These are phyloP conservation scores for Alternaria atra DNA, from an alignment of 2,329 filamentous ascomycete genomes.

Conservation along the genomic window DNA sequence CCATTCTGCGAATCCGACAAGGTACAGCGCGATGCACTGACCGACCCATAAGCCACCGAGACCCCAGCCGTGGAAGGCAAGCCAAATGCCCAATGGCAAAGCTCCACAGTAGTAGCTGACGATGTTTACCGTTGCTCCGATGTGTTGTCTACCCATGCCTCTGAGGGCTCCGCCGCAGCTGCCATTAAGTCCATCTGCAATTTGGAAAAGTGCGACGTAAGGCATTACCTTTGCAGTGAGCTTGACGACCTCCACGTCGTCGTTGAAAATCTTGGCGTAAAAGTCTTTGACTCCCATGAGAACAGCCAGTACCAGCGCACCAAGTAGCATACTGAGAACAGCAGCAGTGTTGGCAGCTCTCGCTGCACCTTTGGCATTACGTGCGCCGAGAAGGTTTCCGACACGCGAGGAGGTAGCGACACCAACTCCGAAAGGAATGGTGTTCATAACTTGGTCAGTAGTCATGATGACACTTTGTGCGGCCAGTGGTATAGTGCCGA, in stretches of 20 bases:
- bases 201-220: slow-evolving; percentile 88
- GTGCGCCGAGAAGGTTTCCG: slow-evolving; percentile 80
- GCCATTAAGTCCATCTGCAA: slow-evolving; percentile 86
- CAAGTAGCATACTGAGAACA: slow-evolving; percentile 74
- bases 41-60: slow-evolving; percentile 83
- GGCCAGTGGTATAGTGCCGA: slow-evolving; percentile 80
- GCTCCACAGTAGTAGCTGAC: slow-evolving; percentile 86
- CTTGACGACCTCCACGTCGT: slow-evolving; percentile 74
- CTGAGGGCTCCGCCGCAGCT: slow-evolving; percentile 81
- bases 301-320: slow-evolving; percentile 70
- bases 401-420: slow-evolving; percentile 81
- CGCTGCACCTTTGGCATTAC: slow-evolving; percentile 70
- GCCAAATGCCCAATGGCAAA: slow-evolving; percentile 80
- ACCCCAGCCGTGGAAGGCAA: slow-evolving; percentile 88
- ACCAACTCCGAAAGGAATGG: slow-evolving; percentile 85
- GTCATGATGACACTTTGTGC: slow-evolving; percentile 93
- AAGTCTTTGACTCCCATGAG: slow-evolving; percentile 76
- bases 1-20: slow-evolving; percentile 83
- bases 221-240: slow-evolving; percentile 83
- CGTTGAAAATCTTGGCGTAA: slow-evolving; percentile 83
- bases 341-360: slow-evolving; percentile 80
- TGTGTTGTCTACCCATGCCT: slow-evolving; percentile 87
- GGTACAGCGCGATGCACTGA: slow-evolving; percentile 75
- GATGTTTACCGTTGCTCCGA: slow-evolving; percentile 83
- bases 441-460: slow-evolving; percentile 83